Conservation (phyloP, 495 filamentous ascomycete species). For the Daldinia grandis region DNA sequence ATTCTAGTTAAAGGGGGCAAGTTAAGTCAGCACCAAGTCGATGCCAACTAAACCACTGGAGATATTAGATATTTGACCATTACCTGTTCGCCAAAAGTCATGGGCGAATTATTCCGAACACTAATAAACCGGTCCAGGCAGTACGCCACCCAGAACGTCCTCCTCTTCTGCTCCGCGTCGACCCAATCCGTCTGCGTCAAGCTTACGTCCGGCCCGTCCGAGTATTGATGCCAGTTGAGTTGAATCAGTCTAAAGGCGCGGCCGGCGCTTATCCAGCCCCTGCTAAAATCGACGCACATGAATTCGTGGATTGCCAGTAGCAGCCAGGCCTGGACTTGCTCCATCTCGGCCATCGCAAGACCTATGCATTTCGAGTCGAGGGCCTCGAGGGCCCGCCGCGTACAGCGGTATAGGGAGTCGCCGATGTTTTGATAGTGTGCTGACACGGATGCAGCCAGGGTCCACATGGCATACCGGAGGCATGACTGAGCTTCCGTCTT, state of each 20-base stretch:
- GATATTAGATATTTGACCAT: slow-evolving; percentile 45
- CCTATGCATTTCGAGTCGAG: slow-evolving; percentile 42
- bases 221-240: slow-evolving; percentile 55
- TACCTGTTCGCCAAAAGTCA: slow-evolving; percentile 59
- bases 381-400: slow-evolving; percentile 55
- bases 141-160: slow-evolving; percentile 61
- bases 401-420: slow-evolving; percentile 58
- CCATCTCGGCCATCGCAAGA: slow-evolving; percentile 42
- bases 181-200: slow-evolving; percentile 37
- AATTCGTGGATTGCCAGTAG: slow-evolving; percentile 64
- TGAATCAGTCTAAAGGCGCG: slow-evolving; percentile 59
- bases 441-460: slow-evolving; percentile 60
- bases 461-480: slow-evolving; percentile 67
- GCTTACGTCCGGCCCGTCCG: slow-evolving; percentile 26
- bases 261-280: slow-evolving; percentile 57
- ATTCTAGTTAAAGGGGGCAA: slow-evolving; percentile 42
- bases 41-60: background rate
- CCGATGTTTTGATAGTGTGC: slow-evolving; percentile 60
- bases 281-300: slow-evolving; percentile 54
- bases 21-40: slow-evolving; percentile 23
- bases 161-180: slow-evolving; percentile 57
- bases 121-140: slow-evolving; percentile 59
- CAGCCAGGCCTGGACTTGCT: slow-evolving; percentile 65
- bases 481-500: slow-evolving; percentile 36
- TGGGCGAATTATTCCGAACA: slow-evolving; percentile 55